Conservation (phyloP, 768 basidiomycete genomes). For the Calocybe indica region DNA sequence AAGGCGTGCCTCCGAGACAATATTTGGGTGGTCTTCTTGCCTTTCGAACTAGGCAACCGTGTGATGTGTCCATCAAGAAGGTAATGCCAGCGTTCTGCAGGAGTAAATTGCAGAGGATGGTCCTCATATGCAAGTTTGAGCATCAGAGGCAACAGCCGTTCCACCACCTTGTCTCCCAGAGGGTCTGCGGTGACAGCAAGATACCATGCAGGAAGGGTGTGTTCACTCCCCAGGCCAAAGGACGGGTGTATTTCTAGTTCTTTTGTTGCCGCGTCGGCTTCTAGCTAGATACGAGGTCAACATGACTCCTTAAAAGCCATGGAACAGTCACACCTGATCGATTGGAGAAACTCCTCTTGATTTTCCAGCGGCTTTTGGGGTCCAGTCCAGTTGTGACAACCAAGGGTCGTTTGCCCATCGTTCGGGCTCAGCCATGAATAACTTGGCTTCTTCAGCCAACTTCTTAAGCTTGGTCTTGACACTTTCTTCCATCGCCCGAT, state of each 20-base stretch:
- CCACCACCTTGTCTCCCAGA: slow-evolving; percentile 31
- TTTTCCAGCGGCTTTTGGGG: slow-evolving; percentile 72
- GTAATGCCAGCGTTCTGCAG: slow-evolving; percentile 66
- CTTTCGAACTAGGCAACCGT: slow-evolving; percentile 38
- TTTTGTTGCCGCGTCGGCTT: not conserved
- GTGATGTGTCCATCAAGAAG: slow-evolving; percentile 22
- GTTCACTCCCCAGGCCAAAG: slow-evolving; percentile 7
- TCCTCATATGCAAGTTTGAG: slow-evolving; percentile 58
- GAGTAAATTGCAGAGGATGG: slow-evolving; percentile 49
- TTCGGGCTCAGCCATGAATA: slow-evolving; percentile 36
- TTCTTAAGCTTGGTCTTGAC: slow-evolving; percentile 68
- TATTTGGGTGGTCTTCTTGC: slow-evolving; percentile 37
- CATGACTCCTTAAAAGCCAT: not conserved
- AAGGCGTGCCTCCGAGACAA: slow-evolving; percentile 43
- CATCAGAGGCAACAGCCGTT: slow-evolving; percentile 61
- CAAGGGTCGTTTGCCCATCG: slow-evolving; percentile 73
- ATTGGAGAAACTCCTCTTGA: slow-evolving; percentile 50
- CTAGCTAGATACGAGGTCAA: not conserved
- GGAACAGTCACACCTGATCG: slow-evolving; percentile 13
- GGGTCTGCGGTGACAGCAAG: slow-evolving; percentile 39
- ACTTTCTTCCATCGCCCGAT: slow-evolving; percentile 63
- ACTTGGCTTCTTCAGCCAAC: slow-evolving; percentile 65
- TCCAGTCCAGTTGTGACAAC: slow-evolving; percentile 93
- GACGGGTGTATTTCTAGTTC: not conserved
- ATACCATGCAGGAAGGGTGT: slow-evolving; percentile 49